A percentile compares a stretch with the other conserved stretches of the same genome.
phyloP scores from a whole-genome alignment of 768 basidiomycete genomes.

The Sutorius australiensis region DNA sequence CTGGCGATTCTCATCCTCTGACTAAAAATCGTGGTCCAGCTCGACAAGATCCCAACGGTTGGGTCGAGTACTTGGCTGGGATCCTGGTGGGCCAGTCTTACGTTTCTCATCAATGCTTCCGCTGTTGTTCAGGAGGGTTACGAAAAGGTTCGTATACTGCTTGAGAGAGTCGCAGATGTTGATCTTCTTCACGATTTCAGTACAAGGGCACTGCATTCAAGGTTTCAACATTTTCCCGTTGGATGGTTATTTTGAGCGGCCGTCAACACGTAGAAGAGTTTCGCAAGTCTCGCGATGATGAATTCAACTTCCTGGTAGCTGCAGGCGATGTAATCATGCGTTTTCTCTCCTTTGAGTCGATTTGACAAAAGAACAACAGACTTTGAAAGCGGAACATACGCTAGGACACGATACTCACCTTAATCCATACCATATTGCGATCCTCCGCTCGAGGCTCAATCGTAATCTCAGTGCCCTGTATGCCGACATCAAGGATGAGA shows the following conservation, averaged over 20 bases:
- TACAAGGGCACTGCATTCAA: constrained; percentile 32
- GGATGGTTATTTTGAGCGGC: constrained; percentile 39
- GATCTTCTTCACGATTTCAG: constrained; percentile 8
- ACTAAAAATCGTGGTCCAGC: constrained; percentile 6
- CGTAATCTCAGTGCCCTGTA: constrained; percentile 39
- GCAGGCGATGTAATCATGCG: not conserved
- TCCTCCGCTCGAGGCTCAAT: constrained; percentile 32
- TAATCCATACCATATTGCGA: constrained; percentile 30
- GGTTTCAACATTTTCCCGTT: constrained; percentile 27
- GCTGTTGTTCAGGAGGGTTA: constrained; percentile 33
- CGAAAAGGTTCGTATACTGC: constrained; percentile 19
- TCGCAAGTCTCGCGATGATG: constrained; percentile 39
- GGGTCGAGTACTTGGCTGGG: constrained; percentile 24
- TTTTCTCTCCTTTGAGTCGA: not conserved
- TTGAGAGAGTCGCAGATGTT: not conserved
- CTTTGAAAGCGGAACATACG: constrained; percentile 35
- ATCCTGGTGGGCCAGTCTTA: constrained; percentile 26
- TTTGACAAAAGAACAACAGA: constrained; percentile 21
- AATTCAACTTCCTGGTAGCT: constrained; percentile 34
- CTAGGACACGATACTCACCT: constrained; percentile 30
- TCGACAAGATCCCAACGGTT: constrained; percentile 31
- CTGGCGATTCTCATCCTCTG: no score
- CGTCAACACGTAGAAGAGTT: constrained; percentile 37
- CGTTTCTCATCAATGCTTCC: constrained; percentile 14
- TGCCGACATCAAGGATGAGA: constrained; percentile 43